A percentile compares a stretch with the other conserved stretches of the same genome.
phyloP scores from a whole-genome alignment of 352 stramenopile species.

The Plasmopara viticola region DNA sequence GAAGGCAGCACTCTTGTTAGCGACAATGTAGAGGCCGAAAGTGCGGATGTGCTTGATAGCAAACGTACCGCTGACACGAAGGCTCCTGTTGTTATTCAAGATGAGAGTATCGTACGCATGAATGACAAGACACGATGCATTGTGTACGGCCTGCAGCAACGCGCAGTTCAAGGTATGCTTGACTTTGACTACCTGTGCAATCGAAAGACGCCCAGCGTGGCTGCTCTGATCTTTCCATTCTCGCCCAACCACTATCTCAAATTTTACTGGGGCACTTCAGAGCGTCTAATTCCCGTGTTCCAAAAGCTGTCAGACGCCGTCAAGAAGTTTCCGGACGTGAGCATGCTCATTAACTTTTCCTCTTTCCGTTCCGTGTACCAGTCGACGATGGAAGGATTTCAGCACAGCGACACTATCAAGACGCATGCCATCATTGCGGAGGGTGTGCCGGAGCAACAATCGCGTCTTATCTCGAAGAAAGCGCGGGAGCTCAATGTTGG shows the following conservation, averaged over 20 bases:
- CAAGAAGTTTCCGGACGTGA: conserved; percentile 91
- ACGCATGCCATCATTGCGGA: conserved; percentile 97
- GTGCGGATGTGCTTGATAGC: conserved; percentile 22
- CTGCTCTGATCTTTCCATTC: conserved; percentile 93
- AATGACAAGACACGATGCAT: conserved; percentile 87
- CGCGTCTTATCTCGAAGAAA: conserved; percentile 91
- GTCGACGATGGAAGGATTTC: conserved; percentile 93
- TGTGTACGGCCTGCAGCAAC: conserved; percentile 93
- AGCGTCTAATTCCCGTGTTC: conserved; percentile 91
- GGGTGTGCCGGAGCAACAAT: conserved; percentile 94
- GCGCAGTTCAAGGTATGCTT: conserved; percentile 94
- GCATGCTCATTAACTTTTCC: conserved; percentile 95
- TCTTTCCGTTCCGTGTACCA: conserved; percentile 95
- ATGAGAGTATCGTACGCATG: conserved; percentile 83
- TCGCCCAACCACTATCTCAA: conserved; percentile 94
- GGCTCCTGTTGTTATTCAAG: conserved; percentile 54
- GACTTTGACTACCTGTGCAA: conserved; percentile 98
- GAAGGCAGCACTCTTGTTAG: conserved; percentile 25
- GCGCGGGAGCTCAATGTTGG: conserved; percentile 88
- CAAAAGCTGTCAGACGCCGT: conserved; percentile 88
- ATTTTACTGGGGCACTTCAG: conserved; percentile 96
- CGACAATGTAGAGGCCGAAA: conserved; percentile 29
- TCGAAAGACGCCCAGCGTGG: conserved; percentile 90
- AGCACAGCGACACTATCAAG: conserved; percentile 90
- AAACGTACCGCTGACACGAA: conserved; percentile 29